phyloP scores from a whole-genome alignment of 1,284 basidiomycete genomes.

The Xanthoconium separans region DNA sequence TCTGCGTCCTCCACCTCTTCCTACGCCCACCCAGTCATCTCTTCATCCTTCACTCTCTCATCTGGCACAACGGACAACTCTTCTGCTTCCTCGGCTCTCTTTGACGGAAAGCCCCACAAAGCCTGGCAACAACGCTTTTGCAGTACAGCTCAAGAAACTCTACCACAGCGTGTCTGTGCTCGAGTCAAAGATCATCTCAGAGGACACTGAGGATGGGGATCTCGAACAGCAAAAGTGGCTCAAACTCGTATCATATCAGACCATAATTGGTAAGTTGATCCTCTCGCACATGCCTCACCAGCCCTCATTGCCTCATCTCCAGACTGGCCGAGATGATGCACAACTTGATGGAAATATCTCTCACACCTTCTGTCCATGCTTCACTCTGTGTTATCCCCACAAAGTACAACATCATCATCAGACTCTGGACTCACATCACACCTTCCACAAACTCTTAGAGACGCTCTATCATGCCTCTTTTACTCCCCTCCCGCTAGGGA shows the following conservation, averaged over 20 bases:
- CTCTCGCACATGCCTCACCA: neutral
- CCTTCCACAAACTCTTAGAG: slow-evolving; percentile 89
- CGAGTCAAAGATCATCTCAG: slow-evolving; percentile 70
- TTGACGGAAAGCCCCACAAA: slow-evolving; percentile 51
- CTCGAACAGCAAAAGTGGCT: slow-evolving; percentile 66
- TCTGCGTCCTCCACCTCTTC: slow-evolving; percentile 74
- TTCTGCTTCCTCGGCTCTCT: slow-evolving; percentile 66
- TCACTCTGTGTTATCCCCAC: slow-evolving; percentile 87
- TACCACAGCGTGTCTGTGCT: slow-evolving; percentile 75
- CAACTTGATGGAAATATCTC: slow-evolving; percentile 82
- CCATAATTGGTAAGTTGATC: slow-evolving; percentile 61
- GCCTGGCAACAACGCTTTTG: slow-evolving; percentile 63
- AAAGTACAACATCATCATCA: slow-evolving; percentile 93
- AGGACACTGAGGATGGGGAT: slow-evolving; percentile 57
- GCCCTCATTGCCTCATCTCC: slow-evolving; percentile 5
- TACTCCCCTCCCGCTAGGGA: slow-evolving; percentile 55
- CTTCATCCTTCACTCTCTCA: slow-evolving; percentile 73
- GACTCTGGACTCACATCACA: slow-evolving; percentile 93
- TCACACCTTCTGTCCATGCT: slow-evolving; percentile 83
- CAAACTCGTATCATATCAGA: slow-evolving; percentile 58
- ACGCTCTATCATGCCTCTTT: slow-evolving; percentile 82
- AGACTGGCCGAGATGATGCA: slow-evolving; percentile 90
- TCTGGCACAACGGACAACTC: slow-evolving; percentile 59
- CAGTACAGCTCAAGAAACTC: slow-evolving; percentile 74
- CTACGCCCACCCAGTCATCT: slow-evolving; percentile 68